Evolutionary conservation across 1,139 yeast genomes (phyloP).

Genomic region (Komagataea norvegica): DNA sequence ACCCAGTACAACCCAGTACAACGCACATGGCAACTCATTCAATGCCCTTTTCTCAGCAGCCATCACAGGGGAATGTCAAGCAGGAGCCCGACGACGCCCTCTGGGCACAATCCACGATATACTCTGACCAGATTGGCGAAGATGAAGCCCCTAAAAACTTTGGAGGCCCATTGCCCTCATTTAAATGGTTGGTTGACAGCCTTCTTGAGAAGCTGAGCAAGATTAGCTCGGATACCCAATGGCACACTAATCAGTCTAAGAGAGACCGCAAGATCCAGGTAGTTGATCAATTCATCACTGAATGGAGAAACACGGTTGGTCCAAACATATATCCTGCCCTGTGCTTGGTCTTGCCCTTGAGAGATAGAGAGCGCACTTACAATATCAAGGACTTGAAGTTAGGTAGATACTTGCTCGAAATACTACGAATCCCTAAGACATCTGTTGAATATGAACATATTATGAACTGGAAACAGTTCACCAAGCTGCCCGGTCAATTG

Average conservation of each 20-base stretch:
- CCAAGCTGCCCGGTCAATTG: slow-evolving; percentile 4
- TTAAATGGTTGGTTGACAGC: slow-evolving; percentile 32
- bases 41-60: neutral
- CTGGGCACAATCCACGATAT: slow-evolving; percentile 7
- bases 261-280: slow-evolving; percentile 34
- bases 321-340: slow-evolving; percentile 65
- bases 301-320: slow-evolving; percentile 67
- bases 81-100: slow-evolving; percentile 9
- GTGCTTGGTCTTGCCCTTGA: slow-evolving; percentile 57
- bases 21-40: neutral
- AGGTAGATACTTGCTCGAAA: slow-evolving; percentile 41
- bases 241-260: slow-evolving; percentile 12
- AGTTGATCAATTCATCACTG: slow-evolving; percentile 44
- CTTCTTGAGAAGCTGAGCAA: slow-evolving; percentile 27
- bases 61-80: slow-evolving; percentile 1
- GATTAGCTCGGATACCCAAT: slow-evolving; percentile 8
- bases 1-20: too few species aligned
- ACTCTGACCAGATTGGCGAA: slow-evolving; percentile 4
- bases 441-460: slow-evolving; percentile 46
- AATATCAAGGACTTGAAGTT: slow-evolving; percentile 50
- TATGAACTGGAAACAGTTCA: slow-evolving; percentile 38
- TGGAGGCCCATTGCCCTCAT: slow-evolving; percentile 32
- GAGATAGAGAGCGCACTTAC: slow-evolving; percentile 47
- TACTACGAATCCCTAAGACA: slow-evolving; percentile 45
- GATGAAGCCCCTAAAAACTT: slow-evolving; percentile 16